Conservation (phyloP, 352 stramenopile species). For the Phytophthora idaei region DNA sequence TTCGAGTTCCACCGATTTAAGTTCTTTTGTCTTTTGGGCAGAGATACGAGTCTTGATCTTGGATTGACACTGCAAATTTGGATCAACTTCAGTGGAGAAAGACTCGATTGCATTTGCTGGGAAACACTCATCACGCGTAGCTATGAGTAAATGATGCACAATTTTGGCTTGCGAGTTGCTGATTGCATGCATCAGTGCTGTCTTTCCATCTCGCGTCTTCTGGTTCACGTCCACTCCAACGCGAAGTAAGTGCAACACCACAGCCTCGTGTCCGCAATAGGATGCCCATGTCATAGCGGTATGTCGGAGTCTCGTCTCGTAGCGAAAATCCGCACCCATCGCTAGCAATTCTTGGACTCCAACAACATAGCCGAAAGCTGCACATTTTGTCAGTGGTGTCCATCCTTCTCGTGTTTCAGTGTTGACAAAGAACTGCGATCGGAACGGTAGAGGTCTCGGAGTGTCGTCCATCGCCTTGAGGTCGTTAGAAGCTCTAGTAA, state of each 20-base stretch:
- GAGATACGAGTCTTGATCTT: conserved; percentile 1
- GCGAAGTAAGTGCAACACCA: conserved; percentile 59
- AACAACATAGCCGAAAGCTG: conserved; percentile 49
- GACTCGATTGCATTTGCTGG: conserved; percentile 31
- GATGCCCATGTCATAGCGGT: conserved; percentile 79
- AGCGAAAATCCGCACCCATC: conserved; percentile 46
- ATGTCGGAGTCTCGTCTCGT: conserved; percentile 66
- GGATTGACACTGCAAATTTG: not conserved
- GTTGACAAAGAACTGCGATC: conserved; percentile 51
- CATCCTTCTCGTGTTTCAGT: conserved; percentile 67
- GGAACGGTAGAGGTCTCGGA: conserved; percentile 6
- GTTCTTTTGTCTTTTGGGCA: conserved; percentile 3
- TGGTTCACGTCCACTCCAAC: conserved; percentile 40
- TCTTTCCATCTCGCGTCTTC: conserved; percentile 65
- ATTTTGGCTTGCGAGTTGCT: conserved; percentile 59
- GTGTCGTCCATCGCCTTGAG: conserved; percentile 19
- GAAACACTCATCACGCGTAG: conserved; percentile 46
- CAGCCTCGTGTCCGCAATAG: conserved; percentile 72
- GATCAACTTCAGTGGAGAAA: conserved; percentile 22
- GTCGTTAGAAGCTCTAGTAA: conserved; percentile 26
- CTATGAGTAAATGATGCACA: conserved; percentile 61
- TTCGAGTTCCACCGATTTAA: conserved; percentile 30
- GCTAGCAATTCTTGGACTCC: conserved; percentile 49
- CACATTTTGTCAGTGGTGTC: conserved; percentile 73
- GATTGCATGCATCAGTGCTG: conserved; percentile 68